Conservation (phyloP, 2,329 filamentous ascomycete genomes). For the Aspergillus hiratsukae region DNA sequence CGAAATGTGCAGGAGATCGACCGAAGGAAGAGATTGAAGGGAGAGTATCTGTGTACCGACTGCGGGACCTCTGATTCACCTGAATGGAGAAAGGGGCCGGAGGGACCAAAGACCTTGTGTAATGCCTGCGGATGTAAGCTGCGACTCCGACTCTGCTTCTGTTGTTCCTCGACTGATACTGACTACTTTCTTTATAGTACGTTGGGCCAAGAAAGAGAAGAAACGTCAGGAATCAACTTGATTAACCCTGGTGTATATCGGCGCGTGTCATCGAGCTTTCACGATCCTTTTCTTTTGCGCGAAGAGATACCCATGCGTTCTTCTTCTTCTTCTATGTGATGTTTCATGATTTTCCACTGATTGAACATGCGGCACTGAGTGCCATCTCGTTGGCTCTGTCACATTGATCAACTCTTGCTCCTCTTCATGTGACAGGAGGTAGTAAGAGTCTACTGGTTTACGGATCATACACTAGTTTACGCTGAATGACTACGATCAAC, state of each 20-base stretch:
- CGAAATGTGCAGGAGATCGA: constrained; percentile 55
- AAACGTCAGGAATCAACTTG: constrained; percentile 46
- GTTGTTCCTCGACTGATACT: neutral
- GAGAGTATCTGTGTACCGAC: constrained; percentile 94
- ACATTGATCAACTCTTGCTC: neutral
- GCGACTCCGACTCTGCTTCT: neutral
- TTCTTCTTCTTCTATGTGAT: constrained; percentile 2
- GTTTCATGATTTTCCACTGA: neutral
- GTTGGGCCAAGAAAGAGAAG: constrained; percentile 71
- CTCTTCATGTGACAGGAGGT: neutral
- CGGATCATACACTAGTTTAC: neutral
- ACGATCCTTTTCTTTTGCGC: constrained; percentile 1
- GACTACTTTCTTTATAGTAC: constrained; percentile 36
- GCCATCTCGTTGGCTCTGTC: neutral
- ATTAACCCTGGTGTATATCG: neutral
- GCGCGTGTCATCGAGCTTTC: neutral
- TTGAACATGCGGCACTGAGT: neutral
- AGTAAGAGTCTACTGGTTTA: neutral
- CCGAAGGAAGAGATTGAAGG: constrained; percentile 84
- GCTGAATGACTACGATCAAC: neutral
- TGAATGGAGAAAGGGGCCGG: constrained; percentile 93
- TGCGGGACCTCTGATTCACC: constrained; percentile 92
- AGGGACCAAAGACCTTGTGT: constrained; percentile 88
- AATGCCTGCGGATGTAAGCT: constrained; percentile 82
- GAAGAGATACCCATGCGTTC: constrained; percentile 13